Evolutionary conservation across 2,329 filamentous ascomycete species (phyloP).

Genomic region (Nectriaceae sp.): DNA sequence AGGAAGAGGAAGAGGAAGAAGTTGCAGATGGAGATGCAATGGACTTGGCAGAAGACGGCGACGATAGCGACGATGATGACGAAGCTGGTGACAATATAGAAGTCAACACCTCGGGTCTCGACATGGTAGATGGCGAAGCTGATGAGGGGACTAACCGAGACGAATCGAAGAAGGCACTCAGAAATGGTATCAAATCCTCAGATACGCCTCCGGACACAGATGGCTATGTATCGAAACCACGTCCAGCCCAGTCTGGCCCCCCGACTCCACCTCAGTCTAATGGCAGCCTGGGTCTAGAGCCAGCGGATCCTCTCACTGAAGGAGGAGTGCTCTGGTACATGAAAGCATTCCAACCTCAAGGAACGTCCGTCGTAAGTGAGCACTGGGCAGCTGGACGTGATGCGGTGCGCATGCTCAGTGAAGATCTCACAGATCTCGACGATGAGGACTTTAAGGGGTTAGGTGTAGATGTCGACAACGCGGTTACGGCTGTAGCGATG

Average conservation of each 20-base stretch:
- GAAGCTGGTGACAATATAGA: conserved; percentile 45
- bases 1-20: conserved; percentile 17
- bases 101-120: conserved; percentile 45
- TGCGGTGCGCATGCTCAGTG: conserved; percentile 68
- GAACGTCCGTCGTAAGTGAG: conserved; percentile 78
- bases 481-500: conserved; percentile 28
- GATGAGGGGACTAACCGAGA: conserved; percentile 12
- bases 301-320: conserved; percentile 58
- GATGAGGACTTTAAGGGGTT: conserved; percentile 84
- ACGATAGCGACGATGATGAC: no score
- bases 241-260: conserved; percentile 44
- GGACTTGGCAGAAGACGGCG: conserved; percentile 38
- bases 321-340: conserved; percentile 91
- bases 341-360: conserved; percentile 74
- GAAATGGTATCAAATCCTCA: conserved; percentile 26
- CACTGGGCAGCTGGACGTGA: conserved; percentile 65
- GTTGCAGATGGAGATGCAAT: conserved; percentile 32
- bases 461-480: conserved; percentile 53
- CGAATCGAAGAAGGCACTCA: conserved; percentile 26
- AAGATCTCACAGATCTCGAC: conserved; percentile 88
- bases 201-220: conserved; percentile 52
- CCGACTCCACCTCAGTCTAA: conserved; percentile 70
- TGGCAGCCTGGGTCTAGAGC: conserved; percentile 53
- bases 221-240: conserved; percentile 41
- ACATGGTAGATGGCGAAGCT: conserved; percentile 19